phyloP scores from a whole-genome alignment of 2,329 filamentous ascomycete species.

The Fusarium sp. region DNA sequence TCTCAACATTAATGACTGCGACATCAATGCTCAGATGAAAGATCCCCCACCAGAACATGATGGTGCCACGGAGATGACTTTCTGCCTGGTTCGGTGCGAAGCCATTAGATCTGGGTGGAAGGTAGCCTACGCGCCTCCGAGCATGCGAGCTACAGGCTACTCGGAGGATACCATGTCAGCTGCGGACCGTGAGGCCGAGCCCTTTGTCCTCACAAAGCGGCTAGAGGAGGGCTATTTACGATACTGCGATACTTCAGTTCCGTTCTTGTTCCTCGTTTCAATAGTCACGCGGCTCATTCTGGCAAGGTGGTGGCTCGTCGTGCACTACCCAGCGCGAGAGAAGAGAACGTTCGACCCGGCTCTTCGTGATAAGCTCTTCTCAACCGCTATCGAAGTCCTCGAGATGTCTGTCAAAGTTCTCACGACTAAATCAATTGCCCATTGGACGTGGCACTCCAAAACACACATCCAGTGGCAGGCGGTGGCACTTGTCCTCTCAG shows the following conservation, averaged over 20 bases:
- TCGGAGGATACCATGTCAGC: not conserved
- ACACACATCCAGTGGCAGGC: conserved; percentile 76
- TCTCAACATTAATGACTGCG: not conserved
- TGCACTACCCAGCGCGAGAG: not conserved
- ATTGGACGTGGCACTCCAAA: conserved; percentile 74
- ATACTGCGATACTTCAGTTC: not conserved
- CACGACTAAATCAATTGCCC: conserved; percentile 64
- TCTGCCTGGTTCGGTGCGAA: not conserved
- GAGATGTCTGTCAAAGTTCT: not conserved
- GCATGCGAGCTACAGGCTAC: not conserved
- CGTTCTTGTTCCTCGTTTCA: not conserved
- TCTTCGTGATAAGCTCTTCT: not conserved
- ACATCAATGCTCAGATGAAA: not conserved
- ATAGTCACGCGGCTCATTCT: not conserved
- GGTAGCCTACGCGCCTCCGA: not conserved
- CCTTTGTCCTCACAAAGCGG: not conserved
- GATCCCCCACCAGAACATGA: not conserved
- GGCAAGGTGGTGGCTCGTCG: not conserved
- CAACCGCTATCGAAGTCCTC: not conserved
- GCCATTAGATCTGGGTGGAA: not conserved
- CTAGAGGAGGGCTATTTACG: not conserved
- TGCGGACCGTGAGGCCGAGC: not conserved
- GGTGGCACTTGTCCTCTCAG: conserved; percentile 69
- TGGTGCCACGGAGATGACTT: not conserved
- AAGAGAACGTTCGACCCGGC: not conserved